Base-by-base conservation (phyloP, 129 eudicot genomes). In the Centella asiatica region DNA sequence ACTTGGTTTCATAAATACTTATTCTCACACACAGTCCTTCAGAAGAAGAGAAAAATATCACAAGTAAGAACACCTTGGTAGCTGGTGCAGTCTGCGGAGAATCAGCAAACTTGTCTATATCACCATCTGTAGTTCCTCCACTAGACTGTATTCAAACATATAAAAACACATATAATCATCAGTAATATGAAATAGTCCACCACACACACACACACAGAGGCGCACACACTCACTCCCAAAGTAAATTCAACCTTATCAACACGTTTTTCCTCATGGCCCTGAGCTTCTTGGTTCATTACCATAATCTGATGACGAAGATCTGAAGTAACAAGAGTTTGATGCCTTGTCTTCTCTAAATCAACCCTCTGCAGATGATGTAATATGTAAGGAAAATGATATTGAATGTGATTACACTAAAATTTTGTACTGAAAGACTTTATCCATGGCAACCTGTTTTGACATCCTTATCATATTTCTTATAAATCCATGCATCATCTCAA, bases 391-490 rank as follows among this genome's bases (percentile, higher is more conserved):
- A 28, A 28, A 54, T 1, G 25, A 32, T 4, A n/a, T 18, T 20
- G 53, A 17, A 18, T 31, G 29, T 29, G 18, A 2, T 18, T 28
- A 5, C 25, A 31, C 13, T 31, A 18, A 4, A 2, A 15, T 18
- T 36, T 56, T 31, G 24, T 22, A 32, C n/a, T n/a, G 22, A 9
- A 56, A 56, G 18, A 26, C 22, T 17, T 8, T 28, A 31, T 32
- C 22, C 25, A 32, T n/a, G 31, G 24, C 27, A 0, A 56, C 42
- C 44, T 56, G 62, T 56, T 56, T 56, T 31, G 62, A 32, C 44
- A 56, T 56, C 62, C 15, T 56, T 56, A 56, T 56, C 62, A 56
- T 56, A 56, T 31, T 56, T 56, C 42, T 56, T 31, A 56, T 56
- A 17, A 56, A 56, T 31, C 62, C 31, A 32, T 56, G 25, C 42